These are phyloP conservation scores for Exophiala alcalophila DNA, from an alignment of 2,329 filamentous ascomycete genomes.

Conservation along the genomic window DNA sequence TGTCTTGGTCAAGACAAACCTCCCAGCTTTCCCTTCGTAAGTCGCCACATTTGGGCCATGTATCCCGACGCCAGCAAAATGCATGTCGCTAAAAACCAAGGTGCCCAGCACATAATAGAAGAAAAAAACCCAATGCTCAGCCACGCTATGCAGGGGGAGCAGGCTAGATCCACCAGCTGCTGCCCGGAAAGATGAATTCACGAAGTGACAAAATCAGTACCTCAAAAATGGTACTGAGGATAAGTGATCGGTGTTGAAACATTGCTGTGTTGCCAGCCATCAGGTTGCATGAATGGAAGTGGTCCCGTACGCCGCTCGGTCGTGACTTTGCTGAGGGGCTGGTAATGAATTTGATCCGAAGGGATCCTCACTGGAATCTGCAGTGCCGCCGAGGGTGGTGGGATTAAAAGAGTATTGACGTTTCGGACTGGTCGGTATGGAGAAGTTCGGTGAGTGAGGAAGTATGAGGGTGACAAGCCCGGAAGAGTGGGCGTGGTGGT, in stretches of 20 bases:
- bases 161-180: too few species aligned
- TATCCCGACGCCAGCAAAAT: slow-evolving; percentile 12
- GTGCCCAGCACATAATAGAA: slow-evolving; percentile 1
- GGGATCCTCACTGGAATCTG: slow-evolving; percentile 67
- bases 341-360: slow-evolving; percentile 77
- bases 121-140: slow-evolving; percentile 3
- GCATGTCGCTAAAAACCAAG: slow-evolving; percentile 13
- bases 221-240: slow-evolving; percentile 23
- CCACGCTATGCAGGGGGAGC: slow-evolving; percentile 23
- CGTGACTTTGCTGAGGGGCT: slow-evolving; percentile 68
- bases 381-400: slow-evolving; percentile 75
- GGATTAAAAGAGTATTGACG: slow-evolving; percentile 86
- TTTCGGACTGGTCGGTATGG: slow-evolving; percentile 88
- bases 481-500: slow-evolving; percentile 57
- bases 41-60: slow-evolving; percentile 11
- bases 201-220: too few species aligned
- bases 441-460: slow-evolving; percentile 82
- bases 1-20: slow-evolving; percentile 2
- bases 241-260: slow-evolving; percentile 27
- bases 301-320: slow-evolving; percentile 65
- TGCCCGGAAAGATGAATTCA: too few species aligned
- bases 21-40: neutral
- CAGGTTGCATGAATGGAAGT: slow-evolving; percentile 55
- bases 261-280: slow-evolving; percentile 40
- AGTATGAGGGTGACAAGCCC: slow-evolving; percentile 80